Percentiles rank a stretch among this genome's conserved stretches.
phyloP scores from a whole-genome alignment of 2,329 filamentous ascomycete species.

The Pseudofabraea citricarpa region DNA sequence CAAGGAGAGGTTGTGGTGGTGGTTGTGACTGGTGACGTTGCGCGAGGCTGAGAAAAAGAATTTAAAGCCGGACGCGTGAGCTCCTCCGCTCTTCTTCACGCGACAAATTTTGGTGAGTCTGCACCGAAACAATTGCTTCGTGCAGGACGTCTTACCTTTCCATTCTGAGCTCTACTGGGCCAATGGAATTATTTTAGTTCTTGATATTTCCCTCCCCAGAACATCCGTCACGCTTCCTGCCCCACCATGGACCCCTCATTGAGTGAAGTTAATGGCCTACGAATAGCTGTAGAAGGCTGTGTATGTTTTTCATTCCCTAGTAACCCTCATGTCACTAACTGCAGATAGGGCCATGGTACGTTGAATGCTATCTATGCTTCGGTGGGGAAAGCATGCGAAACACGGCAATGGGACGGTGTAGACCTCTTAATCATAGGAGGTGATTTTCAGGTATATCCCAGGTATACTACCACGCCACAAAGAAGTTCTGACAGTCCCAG shows the following conservation, averaged over 20 bases:
- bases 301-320: no score
- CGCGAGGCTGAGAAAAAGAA: neutral
- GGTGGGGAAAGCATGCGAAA: slow-evolving; percentile 61
- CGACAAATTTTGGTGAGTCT: neutral
- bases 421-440: slow-evolving; percentile 93
- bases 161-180: neutral
- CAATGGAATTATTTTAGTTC: neutral
- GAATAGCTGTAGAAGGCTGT: slow-evolving; percentile 83
- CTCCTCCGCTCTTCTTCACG: neutral
- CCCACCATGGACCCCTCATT: slow-evolving; percentile 20
- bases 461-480: neutral
- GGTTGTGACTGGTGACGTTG: neutral
- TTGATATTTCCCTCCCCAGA: neutral
- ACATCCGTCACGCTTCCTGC: neutral
- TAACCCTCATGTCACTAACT: no score
- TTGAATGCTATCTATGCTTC: slow-evolving; percentile 88
- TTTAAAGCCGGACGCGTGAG: neutral
- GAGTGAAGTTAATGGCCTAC: slow-evolving; percentile 44
- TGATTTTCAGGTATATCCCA: slow-evolving; percentile 74
- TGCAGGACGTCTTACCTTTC: neutral
- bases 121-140: neutral
- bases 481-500: slow-evolving; percentile 36
- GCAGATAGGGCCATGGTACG: slow-evolving; percentile 85
- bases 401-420: slow-evolving; percentile 73
- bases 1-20: slow-evolving; percentile 6